Percentiles rank a stretch among this genome's conserved stretches.
These are phyloP conservation scores for Aeschynomene evenia DNA, from an alignment of 306 rosid genomes.

Conservation along the genomic window DNA sequence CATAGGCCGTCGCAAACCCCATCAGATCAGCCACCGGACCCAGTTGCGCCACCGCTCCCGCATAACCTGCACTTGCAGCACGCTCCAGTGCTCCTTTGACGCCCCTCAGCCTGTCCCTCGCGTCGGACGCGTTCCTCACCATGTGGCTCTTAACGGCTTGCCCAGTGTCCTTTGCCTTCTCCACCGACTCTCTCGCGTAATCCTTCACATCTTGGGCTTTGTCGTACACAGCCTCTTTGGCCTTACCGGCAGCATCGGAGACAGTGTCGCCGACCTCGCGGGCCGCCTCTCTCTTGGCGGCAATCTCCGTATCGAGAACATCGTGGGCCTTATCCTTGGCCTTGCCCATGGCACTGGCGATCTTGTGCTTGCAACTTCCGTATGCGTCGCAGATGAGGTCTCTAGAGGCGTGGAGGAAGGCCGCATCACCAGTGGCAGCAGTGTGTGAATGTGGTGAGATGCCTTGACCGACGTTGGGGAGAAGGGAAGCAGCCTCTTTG, in stretches of 20 bases:
- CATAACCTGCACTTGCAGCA: background rate
- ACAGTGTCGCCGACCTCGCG: conserved; percentile 21
- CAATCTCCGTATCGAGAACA: background rate
- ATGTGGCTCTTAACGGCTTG: conserved; percentile 22
- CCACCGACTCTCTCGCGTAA: conserved; percentile 17
- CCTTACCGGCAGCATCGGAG: conserved; percentile 22
- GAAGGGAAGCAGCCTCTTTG: conserved; percentile 43
- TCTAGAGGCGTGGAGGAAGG: conserved; percentile 24
- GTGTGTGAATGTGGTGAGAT: no score
- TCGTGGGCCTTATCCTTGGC: conserved; percentile 41
- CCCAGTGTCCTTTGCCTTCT: conserved; percentile 37
- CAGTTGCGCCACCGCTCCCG: no score
- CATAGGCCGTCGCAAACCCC: conserved; percentile 65
- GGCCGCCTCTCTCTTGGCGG: background rate
- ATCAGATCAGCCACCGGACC: conserved; percentile 37
- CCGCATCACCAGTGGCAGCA: no score
- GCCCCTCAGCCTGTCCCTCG: background rate
- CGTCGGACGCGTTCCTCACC: conserved; percentile 33
- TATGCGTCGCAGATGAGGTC: conserved; percentile 70
- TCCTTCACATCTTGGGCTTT: conserved; percentile 31
- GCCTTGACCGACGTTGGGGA: conserved; percentile 42
- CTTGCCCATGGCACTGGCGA: conserved; percentile 44
- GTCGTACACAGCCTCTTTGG: conserved; percentile 23
- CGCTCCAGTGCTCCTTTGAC: conserved; percentile 15
- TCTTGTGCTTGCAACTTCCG: conserved; percentile 65